A percentile compares a stretch with the other conserved stretches of the same genome.
Evolutionary conservation across 148 eudicot species (phyloP).

Genomic region (Fagopyrum esculentum): DNA sequence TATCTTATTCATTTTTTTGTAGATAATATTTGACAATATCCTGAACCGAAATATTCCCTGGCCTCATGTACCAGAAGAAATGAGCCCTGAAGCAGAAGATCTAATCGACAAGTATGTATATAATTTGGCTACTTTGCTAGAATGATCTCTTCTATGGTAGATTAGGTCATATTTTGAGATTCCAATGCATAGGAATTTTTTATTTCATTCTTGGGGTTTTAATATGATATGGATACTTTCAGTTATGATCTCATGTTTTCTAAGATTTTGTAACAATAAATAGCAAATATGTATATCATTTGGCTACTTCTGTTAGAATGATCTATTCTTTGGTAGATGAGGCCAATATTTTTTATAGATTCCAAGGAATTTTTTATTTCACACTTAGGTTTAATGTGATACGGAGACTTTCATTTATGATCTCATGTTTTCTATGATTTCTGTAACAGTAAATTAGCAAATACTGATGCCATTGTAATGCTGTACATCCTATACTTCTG

Average conservation of each 20-base stretch:
- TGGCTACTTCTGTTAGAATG: background rate
- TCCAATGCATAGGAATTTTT: background rate
- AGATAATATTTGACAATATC: conserved; percentile 95
- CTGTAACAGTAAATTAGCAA: conserved; percentile 34
- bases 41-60: conserved; percentile 92
- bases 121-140: background rate
- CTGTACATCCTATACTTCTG: too few species aligned
- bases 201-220: background rate
- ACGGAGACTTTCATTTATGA: background rate
- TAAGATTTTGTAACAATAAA: conserved; percentile 6
- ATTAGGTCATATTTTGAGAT: background rate
- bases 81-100: conserved; percentile 79
- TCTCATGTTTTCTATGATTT: background rate
- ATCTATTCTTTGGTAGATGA: background rate
- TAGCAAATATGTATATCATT: conserved; percentile 54
- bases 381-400: background rate
- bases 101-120: conserved; percentile 75
- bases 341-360: background rate
- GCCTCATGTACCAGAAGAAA: conserved; percentile 89
- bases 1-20: conserved; percentile 11
- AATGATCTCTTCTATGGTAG: background rate
- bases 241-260: background rate
- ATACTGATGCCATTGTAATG: conserved; percentile 23
- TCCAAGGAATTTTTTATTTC: background rate
- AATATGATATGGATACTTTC: background rate